Base-by-base conservation (phyloP, 2,329 filamentous ascomycete species). In the Cladosporium sp. region DNA sequence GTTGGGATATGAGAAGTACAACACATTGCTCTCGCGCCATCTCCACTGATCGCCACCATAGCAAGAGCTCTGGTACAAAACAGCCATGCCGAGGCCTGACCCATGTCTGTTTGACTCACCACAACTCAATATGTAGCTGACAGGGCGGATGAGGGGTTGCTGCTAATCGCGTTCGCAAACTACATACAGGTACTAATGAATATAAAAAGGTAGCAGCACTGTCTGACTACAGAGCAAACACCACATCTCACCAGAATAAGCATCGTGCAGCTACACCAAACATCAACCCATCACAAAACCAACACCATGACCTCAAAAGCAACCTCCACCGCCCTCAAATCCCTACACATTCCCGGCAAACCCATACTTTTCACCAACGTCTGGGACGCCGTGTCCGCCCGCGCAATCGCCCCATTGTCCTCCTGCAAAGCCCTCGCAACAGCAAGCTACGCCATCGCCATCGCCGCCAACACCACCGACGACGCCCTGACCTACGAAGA, bases 331-430 rank as follows among this genome's bases (percentile, higher is more conserved):
- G 57, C 50, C 5, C 65, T 68, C 49, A 66, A 65, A n/a, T 59
- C 75, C 71, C 82, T 88, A 23, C 86, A 88, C 73, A 67, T 75
- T 26, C 83, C 85, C 0, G 80, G 82, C 2, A 71, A 78, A 0
- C 86, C 86, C 14, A 66, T 88, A 40, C 67, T 88, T 50, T 76
- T 88, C 6, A 78, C 84, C 12, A 88, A 88, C 69, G 77, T 86
- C 68, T 86, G 83, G 79, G 85, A 88, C 70, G 75, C 79, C 31
- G 72, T 81, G 23, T 82, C 84, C 3, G 82, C 86, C 44, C 73
- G 74, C 16, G 71, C 80, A 1, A 73, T 87, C 57, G 75, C 80
- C 8, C 77, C 80, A 0, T 77, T 85, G 37, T 81, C 83, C 21
- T 68, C n/a, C 50, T 75, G 77, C 49, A 67, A 77, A 70, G 78